Evolutionary conservation across 2,329 filamentous ascomycete species (phyloP), one percentile per base, ranked within the genome.

Genomic region (Ciborinia camelliae): DNA sequence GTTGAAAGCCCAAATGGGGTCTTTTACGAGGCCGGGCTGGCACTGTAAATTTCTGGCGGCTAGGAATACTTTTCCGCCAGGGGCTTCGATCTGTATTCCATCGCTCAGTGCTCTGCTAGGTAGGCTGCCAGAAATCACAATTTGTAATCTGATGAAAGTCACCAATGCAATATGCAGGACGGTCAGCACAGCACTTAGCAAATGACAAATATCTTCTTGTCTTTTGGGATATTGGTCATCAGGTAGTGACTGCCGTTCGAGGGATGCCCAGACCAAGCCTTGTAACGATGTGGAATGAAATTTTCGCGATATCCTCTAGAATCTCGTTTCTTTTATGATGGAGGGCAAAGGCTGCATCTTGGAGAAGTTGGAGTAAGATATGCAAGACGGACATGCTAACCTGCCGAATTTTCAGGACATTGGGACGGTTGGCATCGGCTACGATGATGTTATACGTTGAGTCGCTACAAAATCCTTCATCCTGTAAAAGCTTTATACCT

Each of bases 401-500:
- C 0, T 30, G 41, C 20, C 23, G 26, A 37, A 60, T 9, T 20
- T 35, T 51, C 3, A 60, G 57, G 10, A 51, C n/a, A 7, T n/a
- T 28, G 4, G 57, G 57, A 1, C 57, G 43, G 2, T 51, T 15
- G 15, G 5, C 4, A 15, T 60, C 57, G 18, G 10, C 45, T 18
- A 60, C 57, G 5, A 50, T 39, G 8, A 51, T 30, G 14, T 39
- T 60, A 9, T 60, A 60, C 23, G n/a, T 18, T 5, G 18, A n/a
- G 30, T n/a, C 8, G 37, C 18, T 55, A 5, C 30, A 60, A 9
- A 60, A 51, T 10, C 45, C 45, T 60, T 60, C 57, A 18, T 60
- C 4, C 0, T 28, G 9, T 28, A 60, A 8, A 12, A 60, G 30
- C 15, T 30, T 18, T 10, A 12, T 37, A 12, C 45, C 57, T 20